Percentiles rank a stretch among this genome's conserved stretches.
These are phyloP conservation scores for Selenicereus undatus DNA, from an alignment of 148 eudicot genomes.

Conservation along the genomic window DNA sequence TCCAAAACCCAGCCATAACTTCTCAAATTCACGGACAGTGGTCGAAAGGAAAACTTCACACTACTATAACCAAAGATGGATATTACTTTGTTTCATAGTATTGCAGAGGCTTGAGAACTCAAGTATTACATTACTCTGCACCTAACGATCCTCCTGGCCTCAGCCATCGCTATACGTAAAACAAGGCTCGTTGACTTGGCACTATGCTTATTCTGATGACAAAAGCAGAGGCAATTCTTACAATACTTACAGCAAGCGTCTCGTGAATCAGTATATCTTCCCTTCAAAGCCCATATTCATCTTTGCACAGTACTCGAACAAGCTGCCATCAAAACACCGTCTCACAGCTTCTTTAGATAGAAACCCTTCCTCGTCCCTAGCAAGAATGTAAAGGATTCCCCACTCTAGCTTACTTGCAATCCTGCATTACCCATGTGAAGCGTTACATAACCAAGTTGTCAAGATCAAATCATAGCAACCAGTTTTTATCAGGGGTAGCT, in stretches of 20 bases:
- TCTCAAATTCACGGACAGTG: no score
- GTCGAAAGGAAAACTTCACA: no score
- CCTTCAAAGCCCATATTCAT: slow-evolving; percentile 37
- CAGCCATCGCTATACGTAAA: not conserved
- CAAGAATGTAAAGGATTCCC: slow-evolving; percentile 50
- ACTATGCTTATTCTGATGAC: slow-evolving; percentile 8
- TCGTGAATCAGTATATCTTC: slow-evolving; percentile 33
- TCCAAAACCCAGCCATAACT: no score
- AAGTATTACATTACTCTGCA: not conserved
- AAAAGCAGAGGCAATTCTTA: not conserved
- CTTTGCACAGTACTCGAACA: slow-evolving; percentile 64
- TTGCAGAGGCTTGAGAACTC: no score
- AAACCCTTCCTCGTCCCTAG: slow-evolving; percentile 60
- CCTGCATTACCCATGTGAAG: slow-evolving; percentile 30
- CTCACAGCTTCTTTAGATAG: slow-evolving; percentile 64
- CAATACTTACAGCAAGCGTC: not conserved
- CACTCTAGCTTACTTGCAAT: slow-evolving; percentile 50
- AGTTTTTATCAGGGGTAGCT: not conserved
- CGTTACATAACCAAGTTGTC: not conserved
- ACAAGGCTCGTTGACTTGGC: not conserved
- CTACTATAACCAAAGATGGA: no score
- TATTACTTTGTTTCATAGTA: not conserved
- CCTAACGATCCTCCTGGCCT: not conserved
- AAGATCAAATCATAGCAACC: no score
- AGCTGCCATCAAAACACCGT: slow-evolving; percentile 62